Base-by-base conservation (phyloP, 805 yeast genomes). In the Wickerhamomyces bisporus region DNA sequence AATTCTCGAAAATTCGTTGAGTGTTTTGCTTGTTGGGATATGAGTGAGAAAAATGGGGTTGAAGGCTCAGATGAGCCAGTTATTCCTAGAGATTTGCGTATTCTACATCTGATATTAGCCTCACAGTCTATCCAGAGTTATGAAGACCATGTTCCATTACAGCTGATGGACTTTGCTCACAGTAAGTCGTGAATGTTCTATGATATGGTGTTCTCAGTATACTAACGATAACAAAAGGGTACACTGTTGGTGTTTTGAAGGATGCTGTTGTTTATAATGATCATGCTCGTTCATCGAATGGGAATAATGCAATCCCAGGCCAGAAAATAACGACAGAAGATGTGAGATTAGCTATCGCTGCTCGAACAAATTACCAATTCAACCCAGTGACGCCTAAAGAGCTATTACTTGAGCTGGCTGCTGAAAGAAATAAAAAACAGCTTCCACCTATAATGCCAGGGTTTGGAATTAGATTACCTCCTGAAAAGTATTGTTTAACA, bases 371-470 rank as follows among this genome's bases (percentile, higher is more conserved):
- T 55, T 87, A 87, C 58, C 98, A 94, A 59, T 93, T 93, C 71
- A 88, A 88, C 60, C 96, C 98, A 3, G 84, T 85, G 3, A 93
- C 95, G 6, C 98, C 98, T 4, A 93, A 91, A 60, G 97, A 93
- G 58, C 66, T 91, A 48, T 62, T 93, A 46, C 65, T 93, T 60
- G 96, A 91, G 61, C 67, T 93, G 50, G 98, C 98, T 0, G 82
- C 81, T 15, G 98, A 94, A 56, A 71, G 96, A 46, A 93, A 93
- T 61, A 81, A 86, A 51, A 81, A 86, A 56, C 79, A 94, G 0
- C 68, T 93, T 36, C 99, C 99, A 5, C 85, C 93, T 5, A 89
- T 93, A 12, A 81, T 89, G 60, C 89, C 93, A 12, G 75, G 81
- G 35, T 88, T 87, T 81, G 98, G 98, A 10, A 73, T 93, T 28